phyloP scores from a whole-genome alignment of 108 stramenopile species.

The Aurantiochytrium sp. region DNA sequence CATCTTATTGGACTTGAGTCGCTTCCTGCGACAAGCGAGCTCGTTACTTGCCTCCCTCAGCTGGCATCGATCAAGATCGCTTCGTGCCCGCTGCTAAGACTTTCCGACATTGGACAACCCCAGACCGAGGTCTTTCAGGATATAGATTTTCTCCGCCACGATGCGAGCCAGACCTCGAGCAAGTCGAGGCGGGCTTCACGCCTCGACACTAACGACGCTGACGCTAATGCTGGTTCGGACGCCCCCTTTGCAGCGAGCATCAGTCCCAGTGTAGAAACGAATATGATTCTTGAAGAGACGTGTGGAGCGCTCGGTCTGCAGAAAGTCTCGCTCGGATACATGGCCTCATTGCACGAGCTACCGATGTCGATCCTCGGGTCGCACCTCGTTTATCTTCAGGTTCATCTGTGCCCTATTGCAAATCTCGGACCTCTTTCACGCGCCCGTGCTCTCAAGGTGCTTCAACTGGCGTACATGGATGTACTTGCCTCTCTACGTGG shows the following conservation, averaged over 20 bases:
- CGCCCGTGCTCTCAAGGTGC: neutral
- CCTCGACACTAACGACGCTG: no score
- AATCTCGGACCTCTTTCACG: neutral
- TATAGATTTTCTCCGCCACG: neutral
- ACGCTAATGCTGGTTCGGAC: no score
- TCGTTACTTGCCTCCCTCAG: neutral
- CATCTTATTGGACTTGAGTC: neutral
- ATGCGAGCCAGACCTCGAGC: no score
- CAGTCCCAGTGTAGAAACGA: no score
- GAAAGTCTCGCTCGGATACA: neutral
- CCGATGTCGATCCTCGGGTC: neutral
- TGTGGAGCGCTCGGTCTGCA: neutral
- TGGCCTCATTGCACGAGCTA: neutral
- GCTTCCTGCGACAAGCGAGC: neutral
- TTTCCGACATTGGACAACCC: neutral
- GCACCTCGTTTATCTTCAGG: neutral
- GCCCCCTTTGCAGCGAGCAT: no score
- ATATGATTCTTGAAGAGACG: no score
- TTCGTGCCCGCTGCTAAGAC: neutral
- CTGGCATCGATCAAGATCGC: neutral
- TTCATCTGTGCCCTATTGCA: neutral
- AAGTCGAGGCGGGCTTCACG: no score
- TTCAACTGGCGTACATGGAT: neutral
- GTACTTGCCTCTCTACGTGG: neutral
- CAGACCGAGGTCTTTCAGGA: neutral